A percentile compares a stretch with the other conserved stretches of the same genome.
Evolutionary conservation across 441 rosid species (phyloP).

Genomic region (Syzygium malaccense): DNA sequence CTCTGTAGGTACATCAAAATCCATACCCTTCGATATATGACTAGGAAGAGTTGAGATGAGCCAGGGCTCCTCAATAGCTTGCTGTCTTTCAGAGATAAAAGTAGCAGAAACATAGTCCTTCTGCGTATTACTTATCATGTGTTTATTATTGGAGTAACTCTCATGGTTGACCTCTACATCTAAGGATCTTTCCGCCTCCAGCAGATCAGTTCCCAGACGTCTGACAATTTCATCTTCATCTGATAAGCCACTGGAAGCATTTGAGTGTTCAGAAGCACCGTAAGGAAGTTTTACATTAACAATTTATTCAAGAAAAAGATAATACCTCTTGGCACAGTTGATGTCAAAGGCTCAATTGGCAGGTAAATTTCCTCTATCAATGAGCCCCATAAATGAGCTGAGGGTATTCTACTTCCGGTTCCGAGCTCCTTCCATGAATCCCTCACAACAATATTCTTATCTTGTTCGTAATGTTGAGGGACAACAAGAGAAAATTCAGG

Average conservation of each 20-base stretch:
- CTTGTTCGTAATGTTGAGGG: conserved; percentile 36
- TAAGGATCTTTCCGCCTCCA: conserved; percentile 24
- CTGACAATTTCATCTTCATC: conserved; percentile 41
- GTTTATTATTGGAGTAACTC: conserved; percentile 19
- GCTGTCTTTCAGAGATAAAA: conserved; percentile 39
- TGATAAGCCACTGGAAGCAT: conserved; percentile 94
- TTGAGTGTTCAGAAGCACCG: conserved; percentile 79
- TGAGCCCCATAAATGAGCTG: conserved; percentile 57
- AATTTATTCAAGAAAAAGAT: conserved; percentile 21
- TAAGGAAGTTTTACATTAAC: conserved; percentile 15
- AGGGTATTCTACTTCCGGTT: conserved; percentile 18
- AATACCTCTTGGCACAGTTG: conserved; percentile 48
- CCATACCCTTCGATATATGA: conserved; percentile 16
- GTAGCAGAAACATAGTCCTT: conserved; percentile 19
- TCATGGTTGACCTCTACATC: conserved; percentile 28
- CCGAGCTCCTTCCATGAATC: conserved; percentile 66
- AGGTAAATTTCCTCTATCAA: conserved; percentile 60
- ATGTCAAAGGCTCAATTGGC: conserved; percentile 21
- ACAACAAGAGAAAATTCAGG: conserved; percentile 69
- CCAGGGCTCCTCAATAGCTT: conserved; percentile 97
- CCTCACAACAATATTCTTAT: conserved; percentile 45
- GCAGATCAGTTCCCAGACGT: conserved; percentile 16
- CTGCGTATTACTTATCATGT: conserved; percentile 11
- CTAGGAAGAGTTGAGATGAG: conserved; percentile 28
- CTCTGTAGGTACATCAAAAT: conserved; percentile 19